Evolutionary conservation across 1,284 basidiomycete species (phyloP).

Genomic region (Microbotryum intermedium): DNA sequence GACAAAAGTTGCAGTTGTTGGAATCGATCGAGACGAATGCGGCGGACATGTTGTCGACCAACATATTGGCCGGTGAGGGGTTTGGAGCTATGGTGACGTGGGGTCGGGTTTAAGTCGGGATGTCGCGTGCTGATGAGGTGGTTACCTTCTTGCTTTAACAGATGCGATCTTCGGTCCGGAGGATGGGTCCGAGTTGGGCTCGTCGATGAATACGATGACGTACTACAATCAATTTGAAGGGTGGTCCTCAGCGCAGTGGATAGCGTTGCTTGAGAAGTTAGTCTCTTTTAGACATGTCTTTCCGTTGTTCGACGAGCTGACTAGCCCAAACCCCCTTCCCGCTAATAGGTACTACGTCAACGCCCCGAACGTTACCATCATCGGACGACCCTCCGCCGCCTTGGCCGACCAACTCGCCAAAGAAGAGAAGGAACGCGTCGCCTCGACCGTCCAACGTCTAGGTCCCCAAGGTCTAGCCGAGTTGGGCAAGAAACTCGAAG

Average conservation of each 20-base stretch:
- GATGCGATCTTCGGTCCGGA: conserved; percentile 83
- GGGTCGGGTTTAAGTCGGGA: too few species aligned
- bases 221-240: conserved; percentile 53
- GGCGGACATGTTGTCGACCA: conserved; percentile 38
- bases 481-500: conserved; percentile 61
- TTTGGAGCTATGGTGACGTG: too few species aligned
- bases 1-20: conserved; percentile 54
- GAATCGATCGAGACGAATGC: conserved; percentile 42
- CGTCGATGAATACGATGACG: conserved; percentile 68
- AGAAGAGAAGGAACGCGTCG: conserved; percentile 70
- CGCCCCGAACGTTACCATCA: conserved; percentile 59
- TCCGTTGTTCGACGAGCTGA: conserved; percentile 1
- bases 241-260: conserved; percentile 76
- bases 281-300: conserved; percentile 21
- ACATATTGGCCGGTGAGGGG: conserved; percentile 38
- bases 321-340: neutral
- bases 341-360: conserved; percentile 63
- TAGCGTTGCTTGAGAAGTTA: conserved; percentile 65
- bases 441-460: conserved; percentile 58
- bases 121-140: conserved; percentile 60
- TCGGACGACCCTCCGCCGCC: conserved; percentile 80
- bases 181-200: conserved; percentile 70
- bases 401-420: conserved; percentile 72
- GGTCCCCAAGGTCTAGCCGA: conserved; percentile 73
- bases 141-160: conserved; percentile 45